These are phyloP conservation scores for Sordaria brevicollis DNA, from an alignment of 495 filamentous ascomycete species.

Conservation along the genomic window DNA sequence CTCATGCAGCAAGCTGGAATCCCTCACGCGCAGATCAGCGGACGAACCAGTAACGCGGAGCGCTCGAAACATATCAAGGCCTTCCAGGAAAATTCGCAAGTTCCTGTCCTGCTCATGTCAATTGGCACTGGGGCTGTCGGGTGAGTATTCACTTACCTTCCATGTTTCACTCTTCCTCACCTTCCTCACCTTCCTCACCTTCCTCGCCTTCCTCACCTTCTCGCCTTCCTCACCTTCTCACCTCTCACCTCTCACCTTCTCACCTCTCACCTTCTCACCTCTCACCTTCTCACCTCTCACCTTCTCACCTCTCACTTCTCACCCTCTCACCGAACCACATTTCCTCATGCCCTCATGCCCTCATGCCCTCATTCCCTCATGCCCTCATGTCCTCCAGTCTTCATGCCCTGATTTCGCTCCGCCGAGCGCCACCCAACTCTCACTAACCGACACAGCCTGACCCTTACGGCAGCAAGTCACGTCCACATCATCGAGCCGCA, in stretches of 20 bases:
- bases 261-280: too few species aligned
- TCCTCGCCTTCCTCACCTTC: background rate
- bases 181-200: background rate
- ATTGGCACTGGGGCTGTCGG: slow-evolving; percentile 33
- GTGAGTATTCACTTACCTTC: slow-evolving; percentile 10
- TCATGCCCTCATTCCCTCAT: background rate
- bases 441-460: background rate
- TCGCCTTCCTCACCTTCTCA: background rate
- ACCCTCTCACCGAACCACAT: background rate
- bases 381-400: too few species aligned
- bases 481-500: slow-evolving; percentile 33
- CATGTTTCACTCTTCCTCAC: slow-evolving; percentile 21
- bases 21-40: background rate
- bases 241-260: slow-evolving; percentile 22
- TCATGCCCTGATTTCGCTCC: too few species aligned
- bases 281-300: background rate
- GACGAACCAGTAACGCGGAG: background rate
- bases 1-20: background rate
- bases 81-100: slow-evolving; percentile 15
- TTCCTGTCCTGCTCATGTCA: slow-evolving; percentile 31
- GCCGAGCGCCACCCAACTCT: too few species aligned
- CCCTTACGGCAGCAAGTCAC: slow-evolving; percentile 27
- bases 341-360: too few species aligned
- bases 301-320: background rate
- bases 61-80: background rate